Evolutionary conservation across 139 green algal genomes (phyloP).

Genomic region (Tetraselmis chui): DNA sequence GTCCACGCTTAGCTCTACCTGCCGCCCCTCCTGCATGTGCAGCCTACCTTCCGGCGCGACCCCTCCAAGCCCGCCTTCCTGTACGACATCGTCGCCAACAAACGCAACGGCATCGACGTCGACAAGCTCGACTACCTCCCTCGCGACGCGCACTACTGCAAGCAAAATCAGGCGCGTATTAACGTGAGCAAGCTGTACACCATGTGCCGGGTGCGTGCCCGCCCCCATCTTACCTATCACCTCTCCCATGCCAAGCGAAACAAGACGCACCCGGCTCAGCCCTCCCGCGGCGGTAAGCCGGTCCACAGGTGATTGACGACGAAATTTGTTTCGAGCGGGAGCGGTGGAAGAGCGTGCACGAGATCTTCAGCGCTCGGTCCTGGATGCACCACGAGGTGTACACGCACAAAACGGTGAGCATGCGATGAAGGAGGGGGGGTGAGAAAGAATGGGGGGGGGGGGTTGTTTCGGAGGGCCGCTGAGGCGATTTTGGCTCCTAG

Average conservation of each 20-base stretch:
- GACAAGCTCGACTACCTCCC: constrained; percentile 59
- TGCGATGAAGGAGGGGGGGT: too few species aligned
- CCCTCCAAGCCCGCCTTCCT: constrained; percentile 16
- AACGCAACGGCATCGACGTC: constrained; percentile 43
- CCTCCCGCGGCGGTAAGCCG: not conserved
- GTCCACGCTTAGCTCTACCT: not conserved
- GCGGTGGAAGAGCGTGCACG: constrained; percentile 20
- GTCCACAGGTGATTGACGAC: constrained; percentile 22
- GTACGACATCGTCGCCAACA: constrained; percentile 46
- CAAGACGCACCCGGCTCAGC: not conserved
- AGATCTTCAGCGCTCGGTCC: constrained; percentile 25
- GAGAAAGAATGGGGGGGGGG: too few species aligned
- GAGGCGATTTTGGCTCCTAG: not conserved
- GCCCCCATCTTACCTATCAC: not conserved
- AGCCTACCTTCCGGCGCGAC: not conserved
- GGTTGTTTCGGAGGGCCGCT: not conserved
- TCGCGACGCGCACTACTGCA: constrained; percentile 27
- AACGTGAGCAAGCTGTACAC: constrained; percentile 8
- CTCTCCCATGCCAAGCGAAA: not conserved
- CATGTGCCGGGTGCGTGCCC: not conserved
- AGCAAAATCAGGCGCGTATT: constrained; percentile 7
- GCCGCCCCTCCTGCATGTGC: not conserved
- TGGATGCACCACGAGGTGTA: constrained; percentile 32
- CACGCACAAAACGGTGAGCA: constrained; percentile 19
- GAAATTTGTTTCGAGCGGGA: constrained; percentile 31